phyloP scores from a whole-genome alignment of 495 filamentous ascomycete genomes.

The Symbiotaphrina buchneri region DNA sequence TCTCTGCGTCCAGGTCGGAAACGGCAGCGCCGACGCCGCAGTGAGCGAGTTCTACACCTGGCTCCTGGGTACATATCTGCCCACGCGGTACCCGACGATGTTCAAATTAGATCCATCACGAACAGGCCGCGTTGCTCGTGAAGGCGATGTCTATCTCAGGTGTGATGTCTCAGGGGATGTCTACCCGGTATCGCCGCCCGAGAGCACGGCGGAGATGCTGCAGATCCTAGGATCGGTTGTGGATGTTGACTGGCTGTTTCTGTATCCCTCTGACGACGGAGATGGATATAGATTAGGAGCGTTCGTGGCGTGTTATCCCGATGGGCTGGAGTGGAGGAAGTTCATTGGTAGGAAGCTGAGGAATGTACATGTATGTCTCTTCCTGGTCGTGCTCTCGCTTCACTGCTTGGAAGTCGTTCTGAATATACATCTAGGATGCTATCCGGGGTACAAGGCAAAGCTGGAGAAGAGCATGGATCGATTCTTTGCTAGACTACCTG shows the following conservation, averaged over 20 bases:
- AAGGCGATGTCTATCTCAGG: too few species aligned
- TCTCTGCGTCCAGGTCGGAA: constrained; percentile 21
- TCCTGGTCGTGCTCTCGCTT: too few species aligned
- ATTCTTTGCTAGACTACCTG: constrained; percentile 37
- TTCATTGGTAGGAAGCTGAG: constrained; percentile 41
- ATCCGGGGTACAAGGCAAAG: constrained; percentile 46
- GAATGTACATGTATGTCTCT: constrained; percentile 35
- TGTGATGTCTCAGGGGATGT: constrained; percentile 5
- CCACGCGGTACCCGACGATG: constrained; percentile 37
- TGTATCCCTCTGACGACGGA: constrained; percentile 27
- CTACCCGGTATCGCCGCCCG: constrained; percentile 17
- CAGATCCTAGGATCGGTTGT: constrained; percentile 30
- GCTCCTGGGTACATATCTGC: constrained; percentile 38
- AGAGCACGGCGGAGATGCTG: constrained; percentile 14
- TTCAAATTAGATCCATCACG: constrained; percentile 22
- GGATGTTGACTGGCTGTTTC: constrained; percentile 58
- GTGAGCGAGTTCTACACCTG: constrained; percentile 44
- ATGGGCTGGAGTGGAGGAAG: constrained; percentile 39
- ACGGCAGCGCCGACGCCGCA: constrained; percentile 18
- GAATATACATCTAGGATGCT: constrained; percentile 20
- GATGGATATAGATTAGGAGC: constrained; percentile 39
- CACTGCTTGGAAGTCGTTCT: background rate
- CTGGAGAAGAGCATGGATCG: constrained; percentile 57
- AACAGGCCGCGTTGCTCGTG: too few species aligned
- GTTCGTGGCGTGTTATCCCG: constrained; percentile 49